Percentiles rank a stretch among this genome's conserved stretches.
phyloP scores from a whole-genome alignment of 2,329 filamentous ascomycete genomes.

The Cryphonectria nitschkei region DNA sequence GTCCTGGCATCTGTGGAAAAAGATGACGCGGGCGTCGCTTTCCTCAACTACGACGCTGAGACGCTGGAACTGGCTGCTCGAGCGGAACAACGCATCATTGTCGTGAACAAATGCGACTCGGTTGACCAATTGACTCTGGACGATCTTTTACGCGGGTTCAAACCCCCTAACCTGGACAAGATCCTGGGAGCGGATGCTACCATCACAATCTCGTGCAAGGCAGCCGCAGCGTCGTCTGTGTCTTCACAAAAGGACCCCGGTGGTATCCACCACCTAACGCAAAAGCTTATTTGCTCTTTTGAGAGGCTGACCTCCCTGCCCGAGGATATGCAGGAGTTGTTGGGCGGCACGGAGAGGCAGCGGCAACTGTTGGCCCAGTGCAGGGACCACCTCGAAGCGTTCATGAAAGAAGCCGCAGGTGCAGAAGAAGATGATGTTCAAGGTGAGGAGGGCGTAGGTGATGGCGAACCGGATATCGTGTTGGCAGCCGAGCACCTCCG shows the following conservation, averaged over 20 bases:
- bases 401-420: slow-evolving; percentile 57
- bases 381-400: slow-evolving; percentile 71
- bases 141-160: slow-evolving; percentile 47
- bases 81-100: slow-evolving; percentile 55
- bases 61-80: slow-evolving; percentile 57
- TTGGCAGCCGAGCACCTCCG: slow-evolving; percentile 88
- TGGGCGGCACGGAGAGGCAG: slow-evolving; percentile 91
- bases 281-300: slow-evolving; percentile 70
- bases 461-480: slow-evolving; percentile 75
- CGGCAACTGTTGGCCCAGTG: slow-evolving; percentile 78
- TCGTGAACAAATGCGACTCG: slow-evolving; percentile 66
- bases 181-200: slow-evolving; percentile 39
- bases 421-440: slow-evolving; percentile 50
- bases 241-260: slow-evolving; percentile 54
- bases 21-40: slow-evolving; percentile 36
- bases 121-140: slow-evolving; percentile 42
- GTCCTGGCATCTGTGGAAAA: slow-evolving; percentile 76
- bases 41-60: slow-evolving; percentile 58
- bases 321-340: slow-evolving; percentile 76
- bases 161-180: slow-evolving; percentile 45
- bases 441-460: slow-evolving; percentile 34
- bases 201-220: slow-evolving; percentile 74
- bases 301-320: slow-evolving; percentile 70
- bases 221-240: slow-evolving; percentile 46
- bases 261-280: slow-evolving; percentile 70